Conservation (phyloP, 345 rosid genomes). For the Erucastrum elatum region DNA sequence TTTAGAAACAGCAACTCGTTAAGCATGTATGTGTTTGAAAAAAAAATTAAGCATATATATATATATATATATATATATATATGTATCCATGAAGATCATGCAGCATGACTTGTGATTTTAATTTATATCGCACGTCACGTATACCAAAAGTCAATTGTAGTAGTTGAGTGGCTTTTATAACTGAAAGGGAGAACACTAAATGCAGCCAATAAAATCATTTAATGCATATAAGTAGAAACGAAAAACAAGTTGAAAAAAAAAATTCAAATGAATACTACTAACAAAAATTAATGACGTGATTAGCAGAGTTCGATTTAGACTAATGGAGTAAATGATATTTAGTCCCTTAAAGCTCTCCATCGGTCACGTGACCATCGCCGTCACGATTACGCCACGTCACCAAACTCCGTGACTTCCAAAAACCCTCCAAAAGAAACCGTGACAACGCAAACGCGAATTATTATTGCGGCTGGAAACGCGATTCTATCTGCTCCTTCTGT, state of each 20-base stretch:
- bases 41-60: no score
- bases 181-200: slow-evolving; percentile 25
- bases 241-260: neutral
- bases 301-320: slow-evolving; percentile 23
- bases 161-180: slow-evolving; percentile 39
- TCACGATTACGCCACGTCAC: slow-evolving; percentile 32
- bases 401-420: slow-evolving; percentile 33
- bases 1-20: no score
- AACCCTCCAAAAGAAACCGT: slow-evolving; percentile 7
- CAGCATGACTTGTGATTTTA: neutral
- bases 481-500: slow-evolving; percentile 57
- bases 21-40: no score
- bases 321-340: slow-evolving; percentile 7
- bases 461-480: slow-evolving; percentile 23
- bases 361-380: slow-evolving; percentile 38
- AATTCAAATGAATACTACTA: slow-evolving; percentile 27
- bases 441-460: slow-evolving; percentile 3
- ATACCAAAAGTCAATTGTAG: slow-evolving; percentile 9
- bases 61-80: no score
- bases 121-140: neutral
- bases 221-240: slow-evolving; percentile 24
- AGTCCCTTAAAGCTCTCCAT: neutral
- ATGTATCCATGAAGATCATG: neutral
- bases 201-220: slow-evolving; percentile 37
- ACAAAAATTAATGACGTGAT: slow-evolving; percentile 37